A percentile compares a stretch with the other conserved stretches of the same genome.
Conservation (phyloP, 192 early-diverging fungal genomes). For the Coemansia sp. region DNA sequence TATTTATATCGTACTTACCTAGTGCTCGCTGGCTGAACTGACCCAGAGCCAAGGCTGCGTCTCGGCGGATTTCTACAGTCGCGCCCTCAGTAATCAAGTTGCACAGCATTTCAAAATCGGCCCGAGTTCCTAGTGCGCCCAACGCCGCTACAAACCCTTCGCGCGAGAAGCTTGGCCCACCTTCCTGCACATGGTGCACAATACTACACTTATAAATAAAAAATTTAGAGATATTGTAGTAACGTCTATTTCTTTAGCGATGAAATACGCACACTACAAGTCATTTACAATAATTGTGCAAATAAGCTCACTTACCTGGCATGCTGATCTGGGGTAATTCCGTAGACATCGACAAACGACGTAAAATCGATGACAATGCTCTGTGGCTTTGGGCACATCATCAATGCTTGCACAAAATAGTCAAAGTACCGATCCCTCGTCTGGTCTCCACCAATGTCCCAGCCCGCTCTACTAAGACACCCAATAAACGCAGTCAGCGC, state of each 20-base stretch:
- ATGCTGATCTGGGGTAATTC: conserved; percentile 33
- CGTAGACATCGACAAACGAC: conserved; percentile 40
- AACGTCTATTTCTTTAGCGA: background rate
- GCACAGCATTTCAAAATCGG: conserved; percentile 27
- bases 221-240: too few relatives aligned
- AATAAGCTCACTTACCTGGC: conserved; percentile 13
- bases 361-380: conserved; percentile 31
- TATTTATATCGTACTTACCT: conserved; percentile 17
- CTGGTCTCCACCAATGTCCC: conserved; percentile 16
- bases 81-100: conserved; percentile 14
- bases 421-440: conserved; percentile 28
- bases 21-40: conserved; percentile 24
- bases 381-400: conserved; percentile 22
- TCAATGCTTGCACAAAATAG: conserved; percentile 30
- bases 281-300: background rate
- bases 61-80: conserved; percentile 46
- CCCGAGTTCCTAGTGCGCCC: conserved; percentile 25
- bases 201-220: conserved; percentile 20
- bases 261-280: background rate
- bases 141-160: conserved; percentile 49
- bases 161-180: conserved; percentile 34
- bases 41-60: conserved; percentile 39
- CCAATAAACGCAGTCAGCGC: conserved; percentile 57
- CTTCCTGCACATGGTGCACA: conserved; percentile 19
- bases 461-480: conserved; percentile 49